Percentiles rank a stretch among this genome's conserved stretches.
phyloP scores from a whole-genome alignment of 78 protist species.

The Protostelium mycophagum region DNA sequence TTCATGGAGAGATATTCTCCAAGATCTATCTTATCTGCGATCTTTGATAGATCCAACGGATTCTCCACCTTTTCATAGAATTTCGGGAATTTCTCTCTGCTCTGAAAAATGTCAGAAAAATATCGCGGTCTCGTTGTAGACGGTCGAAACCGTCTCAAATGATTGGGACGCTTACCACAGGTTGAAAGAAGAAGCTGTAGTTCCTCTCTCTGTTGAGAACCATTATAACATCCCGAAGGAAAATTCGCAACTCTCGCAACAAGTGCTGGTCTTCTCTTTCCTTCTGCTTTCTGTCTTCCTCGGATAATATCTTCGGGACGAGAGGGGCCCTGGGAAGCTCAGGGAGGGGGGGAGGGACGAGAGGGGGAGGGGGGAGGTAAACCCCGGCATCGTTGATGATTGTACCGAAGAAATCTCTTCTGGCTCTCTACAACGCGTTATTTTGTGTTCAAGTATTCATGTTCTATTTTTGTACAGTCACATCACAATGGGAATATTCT shows the following conservation, averaged over 20 bases:
- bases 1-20: constrained; percentile 15
- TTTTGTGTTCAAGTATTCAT: too few relatives aligned
- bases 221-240: constrained; percentile 30
- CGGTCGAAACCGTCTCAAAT: background rate
- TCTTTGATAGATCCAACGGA: constrained; percentile 32
- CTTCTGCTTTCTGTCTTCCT: background rate
- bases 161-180: constrained; percentile 20
- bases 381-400: background rate
- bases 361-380: constrained; percentile 20
- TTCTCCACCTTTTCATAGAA: constrained; percentile 41
- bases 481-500: too few relatives aligned
- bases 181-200: constrained; percentile 23
- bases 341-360: background rate
- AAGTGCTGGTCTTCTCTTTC: constrained; percentile 15
- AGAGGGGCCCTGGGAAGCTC: constrained; percentile 15
- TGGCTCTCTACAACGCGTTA: constrained; percentile 10
- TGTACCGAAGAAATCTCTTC: background rate
- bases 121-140: background rate
- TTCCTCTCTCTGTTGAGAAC: constrained; percentile 36
- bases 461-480: too few relatives aligned
- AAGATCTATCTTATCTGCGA: constrained; percentile 24
- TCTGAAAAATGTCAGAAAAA: constrained; percentile 6
- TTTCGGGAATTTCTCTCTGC: constrained; percentile 28
- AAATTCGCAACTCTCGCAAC: constrained; percentile 36
- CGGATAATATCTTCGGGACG: background rate